Conservation (phyloP, 768 basidiomycete genomes). For the Steccherinum ochraceum region DNA sequence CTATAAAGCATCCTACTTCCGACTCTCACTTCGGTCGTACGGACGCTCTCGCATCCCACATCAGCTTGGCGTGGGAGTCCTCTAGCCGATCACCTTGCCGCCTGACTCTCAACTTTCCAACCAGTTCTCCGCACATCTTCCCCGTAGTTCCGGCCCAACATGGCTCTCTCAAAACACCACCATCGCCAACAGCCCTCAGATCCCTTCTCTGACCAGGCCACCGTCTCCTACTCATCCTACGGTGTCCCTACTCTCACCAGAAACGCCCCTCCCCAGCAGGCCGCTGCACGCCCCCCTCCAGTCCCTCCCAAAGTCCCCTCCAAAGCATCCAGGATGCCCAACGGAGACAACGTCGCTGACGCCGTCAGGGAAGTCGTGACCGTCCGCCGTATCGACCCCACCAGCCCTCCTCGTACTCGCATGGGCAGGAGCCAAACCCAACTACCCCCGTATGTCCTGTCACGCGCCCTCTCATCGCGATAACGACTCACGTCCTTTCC, state of each 20-base stretch:
- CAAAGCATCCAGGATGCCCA: conserved; percentile 27
- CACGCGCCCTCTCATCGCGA: conserved; percentile 1
- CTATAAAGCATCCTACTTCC: too few species aligned
- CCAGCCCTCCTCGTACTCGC: conserved; percentile 36
- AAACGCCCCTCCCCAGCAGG: conserved; percentile 16
- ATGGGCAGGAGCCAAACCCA: conserved; percentile 55
- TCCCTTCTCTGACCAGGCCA: conserved; percentile 25
- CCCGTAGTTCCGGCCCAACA: conserved; percentile 9
- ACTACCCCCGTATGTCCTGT: conserved; percentile 32
- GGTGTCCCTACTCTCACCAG: conserved; percentile 23
- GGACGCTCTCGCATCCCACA: too few species aligned
- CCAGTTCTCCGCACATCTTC: conserved; percentile 1
- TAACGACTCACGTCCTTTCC: conserved; percentile 2
- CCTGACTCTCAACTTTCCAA: conserved; percentile 10
- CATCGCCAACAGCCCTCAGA: conserved; percentile 15
- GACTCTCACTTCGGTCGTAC: too few species aligned
- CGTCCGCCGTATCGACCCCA: conserved; percentile 37
- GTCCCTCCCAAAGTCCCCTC: conserved; percentile 29
- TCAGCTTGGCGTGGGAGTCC: conserved; percentile 22
- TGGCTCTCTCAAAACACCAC: conserved; percentile 21
- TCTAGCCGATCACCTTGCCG: conserved; percentile 10
- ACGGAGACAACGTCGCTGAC: conserved; percentile 45
- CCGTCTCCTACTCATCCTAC: conserved; percentile 24
- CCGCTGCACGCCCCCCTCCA: conserved; percentile 20
- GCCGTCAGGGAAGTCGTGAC: conserved; percentile 67